These are phyloP conservation scores for Phyllosticta citriasiana DNA, from an alignment of 2,329 filamentous ascomycete genomes.

Conservation along the genomic window DNA sequence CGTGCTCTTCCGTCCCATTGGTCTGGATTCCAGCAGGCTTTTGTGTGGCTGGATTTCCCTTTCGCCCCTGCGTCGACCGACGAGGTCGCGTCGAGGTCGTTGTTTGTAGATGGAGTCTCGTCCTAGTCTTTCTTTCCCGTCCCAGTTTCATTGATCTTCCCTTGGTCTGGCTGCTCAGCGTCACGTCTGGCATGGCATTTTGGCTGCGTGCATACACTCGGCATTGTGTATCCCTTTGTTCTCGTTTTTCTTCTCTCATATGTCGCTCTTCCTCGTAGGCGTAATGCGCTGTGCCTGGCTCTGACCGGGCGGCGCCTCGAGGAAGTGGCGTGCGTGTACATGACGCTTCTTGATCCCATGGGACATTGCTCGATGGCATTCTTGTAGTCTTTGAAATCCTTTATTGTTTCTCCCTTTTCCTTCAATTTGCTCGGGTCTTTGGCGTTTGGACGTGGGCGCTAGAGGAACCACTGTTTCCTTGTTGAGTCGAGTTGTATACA, in stretches of 20 bases:
- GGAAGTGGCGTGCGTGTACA: too few species aligned
- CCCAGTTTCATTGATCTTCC: background rate
- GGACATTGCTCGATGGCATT: too few species aligned
- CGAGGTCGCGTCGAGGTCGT: background rate
- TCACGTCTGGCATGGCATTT: background rate
- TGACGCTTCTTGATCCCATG: too few species aligned
- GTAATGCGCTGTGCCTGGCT: too few species aligned
- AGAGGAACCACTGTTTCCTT: too few species aligned
- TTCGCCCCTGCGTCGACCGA: background rate
- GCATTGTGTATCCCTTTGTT: background rate
- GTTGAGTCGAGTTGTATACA: too few species aligned
- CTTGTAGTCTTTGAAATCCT: too few species aligned
- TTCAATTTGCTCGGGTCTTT: too few species aligned
- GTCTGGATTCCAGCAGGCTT: background rate
- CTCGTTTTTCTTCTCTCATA: background rate
- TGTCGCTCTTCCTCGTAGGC: too few species aligned
- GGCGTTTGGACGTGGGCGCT: too few species aligned
- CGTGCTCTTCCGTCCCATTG: background rate
- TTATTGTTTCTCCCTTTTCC: too few species aligned
- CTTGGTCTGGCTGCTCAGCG: background rate
- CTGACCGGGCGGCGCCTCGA: too few species aligned
- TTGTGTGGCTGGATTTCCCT: background rate
- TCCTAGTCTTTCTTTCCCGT: background rate
- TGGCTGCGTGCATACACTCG: background rate
- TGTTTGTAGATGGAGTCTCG: background rate